Base-by-base conservation (phyloP, 805 yeast genomes). In the Kuraishia ogatae region DNA sequence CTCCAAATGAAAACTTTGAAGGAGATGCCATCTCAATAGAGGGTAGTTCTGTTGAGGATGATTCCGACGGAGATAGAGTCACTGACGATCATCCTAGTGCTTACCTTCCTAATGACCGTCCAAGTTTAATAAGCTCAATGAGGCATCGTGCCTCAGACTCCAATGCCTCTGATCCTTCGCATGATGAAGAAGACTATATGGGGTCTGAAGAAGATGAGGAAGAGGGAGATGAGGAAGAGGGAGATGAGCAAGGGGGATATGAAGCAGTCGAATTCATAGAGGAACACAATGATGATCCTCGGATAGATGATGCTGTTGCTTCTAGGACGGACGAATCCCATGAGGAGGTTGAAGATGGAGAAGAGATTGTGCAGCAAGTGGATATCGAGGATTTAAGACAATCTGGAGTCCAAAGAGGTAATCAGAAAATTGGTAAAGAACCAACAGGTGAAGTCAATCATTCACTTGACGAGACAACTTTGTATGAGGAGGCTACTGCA, bases 281-380 rank as follows among this genome's bases (percentile, higher is more conserved):
- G n/a, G n/a, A n/a, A n/a, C n/a, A n/a, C n/a, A n/a, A n/a, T n/a
- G 69, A 68, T 19, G 66, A 62, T 28, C 66, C 66, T 4, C 54
- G n/a, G n/a, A n/a, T 55, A 39, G 52, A 55, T 43, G 48, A 51
- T 26, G 53, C 13, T n/a, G 50, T 39, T 15, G 29, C 20, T n/a
- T 21, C 29, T 6, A 21, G 43, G 8, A 50, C 22, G 6, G 21
- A n/a, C 5, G 54, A 48, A 47, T 39, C 48, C 19, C 22, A 19
- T 23, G 52, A 53, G 6, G 54, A 48, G 19, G 47, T 24, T 24
- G 54, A 52, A 10, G 13, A 20, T 17, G 19, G 23, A 47, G 21
- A 13, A 4, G 51, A 46, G 20, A 21, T 21, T 50, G 35, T 8
- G 20, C 48, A 47, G n/a, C 22, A 19, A 11, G 48, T 23, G 17